Conservation (phyloP, 768 basidiomycete genomes). For the Krasilnikovozyma curviuscula region DNA sequence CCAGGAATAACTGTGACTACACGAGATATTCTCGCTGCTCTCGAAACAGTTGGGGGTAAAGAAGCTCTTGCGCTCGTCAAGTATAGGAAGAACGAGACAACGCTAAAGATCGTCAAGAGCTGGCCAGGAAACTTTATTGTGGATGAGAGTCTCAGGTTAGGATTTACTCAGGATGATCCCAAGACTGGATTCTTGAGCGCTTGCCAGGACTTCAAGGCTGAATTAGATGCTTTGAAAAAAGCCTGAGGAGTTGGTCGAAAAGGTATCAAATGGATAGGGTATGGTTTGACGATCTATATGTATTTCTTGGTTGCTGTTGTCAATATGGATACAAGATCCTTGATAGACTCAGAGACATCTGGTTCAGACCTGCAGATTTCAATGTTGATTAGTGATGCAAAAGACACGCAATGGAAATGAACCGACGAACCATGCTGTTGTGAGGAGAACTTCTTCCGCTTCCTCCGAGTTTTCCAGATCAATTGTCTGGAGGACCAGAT, state of each 20-base stretch:
- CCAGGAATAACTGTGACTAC: slow-evolving; percentile 44
- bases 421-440: slow-evolving; percentile 13
- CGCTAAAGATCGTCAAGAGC: slow-evolving; percentile 21
- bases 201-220: slow-evolving; percentile 23
- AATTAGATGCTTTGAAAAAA: too few species aligned
- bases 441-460: slow-evolving; percentile 12
- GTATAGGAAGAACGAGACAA: slow-evolving; percentile 34
- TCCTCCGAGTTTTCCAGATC: slow-evolving; percentile 30
- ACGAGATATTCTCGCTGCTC: slow-evolving; percentile 37
- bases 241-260: too few species aligned
- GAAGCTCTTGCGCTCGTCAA: slow-evolving; percentile 33
- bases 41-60: slow-evolving; percentile 35
- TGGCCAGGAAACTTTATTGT: slow-evolving; percentile 26
- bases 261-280: too few species aligned
- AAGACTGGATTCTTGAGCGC: slow-evolving; percentile 22
- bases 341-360: too few species aligned
- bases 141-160: slow-evolving; percentile 15
- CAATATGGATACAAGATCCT: too few species aligned
- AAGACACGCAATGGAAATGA: too few species aligned
- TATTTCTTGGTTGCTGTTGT: too few species aligned
- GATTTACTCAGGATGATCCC: slow-evolving; percentile 23
- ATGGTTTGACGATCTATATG: too few species aligned
- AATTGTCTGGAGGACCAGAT: slow-evolving; percentile 50
- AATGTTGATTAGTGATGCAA: too few species aligned
- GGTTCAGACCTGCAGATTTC: too few species aligned